Evolutionary conservation across 345 rosid species (phyloP).

Genomic region (Populus tremula): DNA sequence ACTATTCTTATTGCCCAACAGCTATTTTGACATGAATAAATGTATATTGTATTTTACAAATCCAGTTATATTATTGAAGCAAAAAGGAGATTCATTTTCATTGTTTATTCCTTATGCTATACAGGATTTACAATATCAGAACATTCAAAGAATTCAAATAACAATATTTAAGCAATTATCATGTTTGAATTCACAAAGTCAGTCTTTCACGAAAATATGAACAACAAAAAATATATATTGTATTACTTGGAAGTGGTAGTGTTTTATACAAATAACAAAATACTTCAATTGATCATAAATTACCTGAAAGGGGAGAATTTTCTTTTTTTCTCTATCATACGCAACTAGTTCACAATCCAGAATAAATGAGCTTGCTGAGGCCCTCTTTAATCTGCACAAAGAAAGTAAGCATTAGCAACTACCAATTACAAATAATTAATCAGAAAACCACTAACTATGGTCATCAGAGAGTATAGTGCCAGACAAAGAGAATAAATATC

Average conservation of each 20-base stretch:
- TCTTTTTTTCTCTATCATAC: slow-evolving; percentile 65
- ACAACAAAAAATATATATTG: neutral
- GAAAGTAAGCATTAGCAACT: slow-evolving; percentile 20
- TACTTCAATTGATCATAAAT: neutral
- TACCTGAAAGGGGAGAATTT: slow-evolving; percentile 96
- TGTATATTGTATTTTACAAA: neutral
- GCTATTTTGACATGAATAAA: neutral
- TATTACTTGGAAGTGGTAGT: neutral
- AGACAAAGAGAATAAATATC: neutral
- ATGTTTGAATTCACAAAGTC: too few relatives aligned
- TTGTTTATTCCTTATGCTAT: neutral
- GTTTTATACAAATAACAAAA: neutral
- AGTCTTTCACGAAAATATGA: too few relatives aligned
- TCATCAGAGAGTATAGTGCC: neutral
- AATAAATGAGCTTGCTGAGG: slow-evolving; percentile 67
- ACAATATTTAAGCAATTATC: too few relatives aligned
- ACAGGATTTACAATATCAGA: neutral
- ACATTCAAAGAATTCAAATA: neutral
- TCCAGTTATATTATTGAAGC: neutral
- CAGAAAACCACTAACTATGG: neutral
- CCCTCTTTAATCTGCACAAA: slow-evolving; percentile 68
- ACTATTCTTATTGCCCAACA: neutral
- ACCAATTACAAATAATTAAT: neutral
- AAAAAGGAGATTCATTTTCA: neutral
- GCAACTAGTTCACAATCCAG: slow-evolving; percentile 94